A percentile compares a stretch with the other conserved stretches of the same genome.
Evolutionary conservation across 192 early-diverging fungal genomes (phyloP).

Genomic region (Dissophora ornata): DNA sequence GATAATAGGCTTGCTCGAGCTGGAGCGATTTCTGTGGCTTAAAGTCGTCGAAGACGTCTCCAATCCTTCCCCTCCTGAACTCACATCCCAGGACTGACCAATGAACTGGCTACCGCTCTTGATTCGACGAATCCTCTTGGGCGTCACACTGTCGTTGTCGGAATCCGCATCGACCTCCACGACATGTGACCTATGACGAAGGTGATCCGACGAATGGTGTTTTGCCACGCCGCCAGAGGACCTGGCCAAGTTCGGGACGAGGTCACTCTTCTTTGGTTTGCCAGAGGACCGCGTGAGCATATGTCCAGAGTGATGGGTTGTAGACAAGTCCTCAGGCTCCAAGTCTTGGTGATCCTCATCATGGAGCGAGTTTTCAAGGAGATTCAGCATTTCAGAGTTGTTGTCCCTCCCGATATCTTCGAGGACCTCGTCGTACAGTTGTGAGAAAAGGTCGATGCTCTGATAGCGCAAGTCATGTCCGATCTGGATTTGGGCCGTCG

Average conservation of each 20-base stretch:
- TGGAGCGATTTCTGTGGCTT: background rate
- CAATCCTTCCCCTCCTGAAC: slow-evolving; percentile 15
- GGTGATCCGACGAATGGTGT: background rate
- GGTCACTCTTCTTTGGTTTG: slow-evolving; percentile 33
- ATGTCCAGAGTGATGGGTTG: slow-evolving; percentile 10
- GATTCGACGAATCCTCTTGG: slow-evolving; percentile 10
- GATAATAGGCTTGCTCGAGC: background rate
- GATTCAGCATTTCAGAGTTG: slow-evolving; percentile 42
- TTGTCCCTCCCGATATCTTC: slow-evolving; percentile 46
- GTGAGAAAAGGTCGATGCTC: slow-evolving; percentile 43
- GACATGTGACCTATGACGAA: background rate
- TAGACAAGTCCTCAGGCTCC: background rate
- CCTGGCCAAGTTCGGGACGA: slow-evolving; percentile 11
- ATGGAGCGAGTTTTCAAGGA: slow-evolving; percentile 13
- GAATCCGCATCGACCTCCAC: slow-evolving; percentile 14
- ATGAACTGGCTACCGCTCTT: slow-evolving; percentile 28
- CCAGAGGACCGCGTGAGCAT: slow-evolving; percentile 49
- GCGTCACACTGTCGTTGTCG: slow-evolving; percentile 13
- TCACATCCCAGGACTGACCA: slow-evolving; percentile 49
- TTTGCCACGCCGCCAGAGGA: background rate
- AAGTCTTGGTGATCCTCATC: slow-evolving; percentile 5
- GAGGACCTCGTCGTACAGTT: slow-evolving; percentile 47
- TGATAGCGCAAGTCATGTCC: slow-evolving; percentile 43
- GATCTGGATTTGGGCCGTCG: slow-evolving; percentile 41
- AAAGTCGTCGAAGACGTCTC: background rate